Conservation (phyloP, 2,329 filamentous ascomycete genomes). For the Pestalotiopsis sp. region DNA sequence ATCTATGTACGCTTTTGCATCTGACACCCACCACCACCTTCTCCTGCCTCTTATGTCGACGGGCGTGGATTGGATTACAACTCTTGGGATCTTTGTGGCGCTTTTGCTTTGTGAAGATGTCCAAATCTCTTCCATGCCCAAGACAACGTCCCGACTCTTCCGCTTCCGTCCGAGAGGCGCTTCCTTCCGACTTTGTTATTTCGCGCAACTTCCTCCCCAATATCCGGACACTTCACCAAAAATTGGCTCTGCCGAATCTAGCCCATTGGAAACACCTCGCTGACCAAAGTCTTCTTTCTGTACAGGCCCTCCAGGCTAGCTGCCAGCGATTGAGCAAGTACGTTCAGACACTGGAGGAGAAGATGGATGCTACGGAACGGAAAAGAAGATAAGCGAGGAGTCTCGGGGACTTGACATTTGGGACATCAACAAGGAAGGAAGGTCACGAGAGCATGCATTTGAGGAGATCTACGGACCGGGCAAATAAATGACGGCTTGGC, state of each 20-base stretch:
- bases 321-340: slow-evolving; percentile 87
- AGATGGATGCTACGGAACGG: slow-evolving; percentile 66
- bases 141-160: not conserved
- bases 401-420: slow-evolving; percentile 8
- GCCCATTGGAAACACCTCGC: not conserved
- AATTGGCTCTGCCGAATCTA: not conserved
- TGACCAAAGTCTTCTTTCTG: slow-evolving; percentile 16
- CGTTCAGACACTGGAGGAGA: slow-evolving; percentile 80
- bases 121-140: not conserved
- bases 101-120: slow-evolving; percentile 12
- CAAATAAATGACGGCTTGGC: not conserved
- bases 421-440: not conserved
- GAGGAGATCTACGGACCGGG: not conserved
- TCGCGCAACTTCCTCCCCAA: not conserved
- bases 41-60: slow-evolving; percentile 11
- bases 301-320: slow-evolving; percentile 81
- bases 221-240: not conserved
- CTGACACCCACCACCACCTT: slow-evolving; percentile 27
- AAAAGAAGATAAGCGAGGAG: slow-evolving; percentile 63
- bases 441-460: slow-evolving; percentile 2
- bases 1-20: slow-evolving; percentile 79
- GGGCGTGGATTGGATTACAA: not conserved
- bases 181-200: not conserved
- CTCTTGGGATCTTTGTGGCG: not conserved
- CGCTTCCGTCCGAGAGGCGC: not conserved